A percentile compares a stretch with the other conserved stretches of the same genome.
These are phyloP conservation scores for Imleria badia DNA, from an alignment of 768 basidiomycete species.

Conservation along the genomic window DNA sequence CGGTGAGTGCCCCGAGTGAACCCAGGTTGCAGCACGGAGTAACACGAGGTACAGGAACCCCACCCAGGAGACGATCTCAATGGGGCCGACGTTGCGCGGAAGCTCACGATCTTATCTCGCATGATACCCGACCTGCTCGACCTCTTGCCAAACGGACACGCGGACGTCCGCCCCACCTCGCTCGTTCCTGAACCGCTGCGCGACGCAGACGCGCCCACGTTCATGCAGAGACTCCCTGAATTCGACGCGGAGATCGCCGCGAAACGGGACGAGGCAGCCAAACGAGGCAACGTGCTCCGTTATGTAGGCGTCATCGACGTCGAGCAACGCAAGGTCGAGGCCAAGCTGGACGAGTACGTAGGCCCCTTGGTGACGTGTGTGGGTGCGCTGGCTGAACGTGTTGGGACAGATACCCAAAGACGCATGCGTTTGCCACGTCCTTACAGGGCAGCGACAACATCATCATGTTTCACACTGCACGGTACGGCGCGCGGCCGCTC, in stretches of 20 bases:
- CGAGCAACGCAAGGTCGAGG: slow-evolving; percentile 62
- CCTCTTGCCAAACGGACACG: slow-evolving; percentile 71
- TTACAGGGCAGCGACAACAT: slow-evolving; percentile 98
- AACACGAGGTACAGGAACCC: slow-evolving; percentile 71
- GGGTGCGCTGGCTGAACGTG: background rate
- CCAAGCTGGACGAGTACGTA: slow-evolving; percentile 83
- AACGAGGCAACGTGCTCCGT: slow-evolving; percentile 81
- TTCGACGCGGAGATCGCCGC: slow-evolving; percentile 79
- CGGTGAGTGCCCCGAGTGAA: slow-evolving; percentile 47
- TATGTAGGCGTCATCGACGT: slow-evolving; percentile 96
- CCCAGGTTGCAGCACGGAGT: background rate
- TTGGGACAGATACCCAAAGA: slow-evolving; percentile 68
- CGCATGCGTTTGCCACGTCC: slow-evolving; percentile 94
- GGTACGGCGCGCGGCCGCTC: slow-evolving; percentile 85
- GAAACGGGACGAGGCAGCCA: slow-evolving; percentile 73
- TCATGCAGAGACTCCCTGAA: slow-evolving; percentile 73
- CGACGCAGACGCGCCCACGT: slow-evolving; percentile 76
- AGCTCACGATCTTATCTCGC: slow-evolving; percentile 92
- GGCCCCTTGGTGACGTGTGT: background rate
- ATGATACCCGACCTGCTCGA: slow-evolving; percentile 55
- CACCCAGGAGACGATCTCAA: slow-evolving; percentile 97
- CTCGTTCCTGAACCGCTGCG: slow-evolving; percentile 80
- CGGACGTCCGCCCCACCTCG: slow-evolving; percentile 77
- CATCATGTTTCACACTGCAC: slow-evolving; percentile 93
- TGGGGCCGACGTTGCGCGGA: slow-evolving; percentile 95